Evolutionary conservation across 2,329 filamentous ascomycete genomes (phyloP).

Genomic region (Periconia digitata): DNA sequence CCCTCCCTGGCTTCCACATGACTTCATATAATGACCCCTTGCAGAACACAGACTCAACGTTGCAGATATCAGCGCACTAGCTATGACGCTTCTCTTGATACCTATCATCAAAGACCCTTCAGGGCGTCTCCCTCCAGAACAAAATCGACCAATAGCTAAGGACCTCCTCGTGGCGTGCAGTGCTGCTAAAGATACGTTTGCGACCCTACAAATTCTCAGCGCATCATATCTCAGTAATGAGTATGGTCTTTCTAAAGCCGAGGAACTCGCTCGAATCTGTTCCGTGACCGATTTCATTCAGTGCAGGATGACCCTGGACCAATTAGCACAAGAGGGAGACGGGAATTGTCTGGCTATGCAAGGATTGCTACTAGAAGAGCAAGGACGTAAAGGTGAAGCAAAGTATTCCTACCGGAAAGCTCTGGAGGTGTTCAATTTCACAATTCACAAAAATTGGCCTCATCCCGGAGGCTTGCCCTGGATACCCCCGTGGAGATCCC

Average conservation of each 20-base stretch:
- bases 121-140: conserved; percentile 25
- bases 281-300: conserved; percentile 18
- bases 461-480: conserved; percentile 28
- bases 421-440: conserved; percentile 16
- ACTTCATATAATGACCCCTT: conserved; percentile 1
- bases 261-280: conserved; percentile 20
- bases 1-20: neutral
- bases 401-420: conserved; percentile 26
- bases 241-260: conserved; percentile 9
- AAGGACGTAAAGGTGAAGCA: conserved; percentile 24
- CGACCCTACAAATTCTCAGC: conserved; percentile 32
- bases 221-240: conserved; percentile 21
- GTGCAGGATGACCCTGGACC: conserved; percentile 20
- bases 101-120: conserved; percentile 24
- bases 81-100: conserved; percentile 25
- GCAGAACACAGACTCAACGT: conserved; percentile 27
- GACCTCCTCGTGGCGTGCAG: conserved; percentile 31
- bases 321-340: conserved; percentile 20
- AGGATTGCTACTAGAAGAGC: conserved; percentile 32
- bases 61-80: conserved; percentile 27
- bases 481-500: conserved; percentile 34
- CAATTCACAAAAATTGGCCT: conserved; percentile 13
- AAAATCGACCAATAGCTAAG: conserved; percentile 20
- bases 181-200: conserved; percentile 27
- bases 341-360: conserved; percentile 30